Conservation (phyloP, 2,329 filamentous ascomycete species). For the Sporothrix brunneoviolacea region DNA sequence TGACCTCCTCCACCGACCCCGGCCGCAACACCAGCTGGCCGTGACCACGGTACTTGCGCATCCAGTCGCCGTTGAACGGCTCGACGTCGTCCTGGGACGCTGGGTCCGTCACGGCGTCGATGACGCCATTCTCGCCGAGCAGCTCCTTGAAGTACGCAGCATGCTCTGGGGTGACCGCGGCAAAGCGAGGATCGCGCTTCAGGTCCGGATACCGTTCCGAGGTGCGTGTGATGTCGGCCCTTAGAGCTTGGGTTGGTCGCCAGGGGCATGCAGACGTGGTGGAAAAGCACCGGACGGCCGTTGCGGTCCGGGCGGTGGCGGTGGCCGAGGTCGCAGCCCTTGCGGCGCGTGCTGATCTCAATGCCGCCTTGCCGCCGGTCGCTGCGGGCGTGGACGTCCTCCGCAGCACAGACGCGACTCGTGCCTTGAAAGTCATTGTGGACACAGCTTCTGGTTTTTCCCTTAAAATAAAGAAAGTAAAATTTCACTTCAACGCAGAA, state of each 20-base stretch:
- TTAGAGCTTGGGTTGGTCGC: conserved; percentile 2
- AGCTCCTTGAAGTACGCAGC: conserved; percentile 75
- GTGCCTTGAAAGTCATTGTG: conserved; percentile 13
- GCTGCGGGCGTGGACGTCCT: neutral
- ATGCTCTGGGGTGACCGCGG: conserved; percentile 67
- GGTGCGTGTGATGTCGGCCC: conserved; percentile 56
- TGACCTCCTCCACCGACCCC: conserved; percentile 76
- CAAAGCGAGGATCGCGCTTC: conserved; percentile 71
- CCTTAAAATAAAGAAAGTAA: neutral
- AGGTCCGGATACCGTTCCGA: conserved; percentile 79
- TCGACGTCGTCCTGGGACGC: conserved; percentile 70
- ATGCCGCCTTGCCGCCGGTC: conserved; percentile 1
- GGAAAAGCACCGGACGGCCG: conserved; percentile 6
- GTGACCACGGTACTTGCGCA: conserved; percentile 96
- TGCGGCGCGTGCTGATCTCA: conserved; percentile 1
- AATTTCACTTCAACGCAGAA: neutral
- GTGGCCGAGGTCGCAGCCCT: neutral
- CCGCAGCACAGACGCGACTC: conserved; percentile 12
- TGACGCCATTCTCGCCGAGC: conserved; percentile 70
- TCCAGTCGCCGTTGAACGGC: conserved; percentile 95
- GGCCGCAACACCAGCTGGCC: conserved; percentile 83
- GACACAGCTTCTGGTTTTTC: no score
- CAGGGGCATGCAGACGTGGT: conserved; percentile 10
- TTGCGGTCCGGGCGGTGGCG: neutral
- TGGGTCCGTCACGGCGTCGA: conserved; percentile 74